Conservation (phyloP, 2,329 filamentous ascomycete genomes). For the Penicillium sp. region DNA sequence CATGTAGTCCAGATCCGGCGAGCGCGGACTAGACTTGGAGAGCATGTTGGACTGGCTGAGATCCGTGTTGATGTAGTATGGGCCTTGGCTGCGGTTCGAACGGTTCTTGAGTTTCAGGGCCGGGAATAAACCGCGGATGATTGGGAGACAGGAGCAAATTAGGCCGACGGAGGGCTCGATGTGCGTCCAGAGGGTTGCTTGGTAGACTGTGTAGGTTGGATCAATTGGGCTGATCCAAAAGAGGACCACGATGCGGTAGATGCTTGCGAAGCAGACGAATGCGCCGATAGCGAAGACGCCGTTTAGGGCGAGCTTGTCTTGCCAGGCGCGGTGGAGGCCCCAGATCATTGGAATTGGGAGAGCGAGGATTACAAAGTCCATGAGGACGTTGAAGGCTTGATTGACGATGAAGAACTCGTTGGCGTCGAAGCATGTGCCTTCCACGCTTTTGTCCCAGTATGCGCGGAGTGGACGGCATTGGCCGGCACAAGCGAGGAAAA, state of each 20-base stretch:
- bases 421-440: conserved; percentile 28
- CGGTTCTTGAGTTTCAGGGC: conserved; percentile 23
- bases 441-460: conserved; percentile 31
- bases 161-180: conserved; percentile 36
- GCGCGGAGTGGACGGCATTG: conserved; percentile 32
- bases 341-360: conserved; percentile 37
- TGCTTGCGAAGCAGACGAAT: conserved; percentile 38
- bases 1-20: conserved; percentile 27
- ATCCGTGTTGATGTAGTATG: conserved; percentile 29
- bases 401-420: conserved; percentile 34
- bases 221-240: conserved; percentile 31
- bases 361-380: conserved; percentile 34
- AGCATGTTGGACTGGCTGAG: conserved; percentile 23
- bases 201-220: conserved; percentile 35
- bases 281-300: conserved; percentile 31
- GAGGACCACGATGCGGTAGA: conserved; percentile 37
- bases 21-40: conserved; percentile 24
- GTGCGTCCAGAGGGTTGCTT: conserved; percentile 36
- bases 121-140: conserved; percentile 36
- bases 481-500: conserved; percentile 33
- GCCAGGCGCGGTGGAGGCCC: conserved; percentile 34
- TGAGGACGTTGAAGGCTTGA: conserved; percentile 33
- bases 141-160: conserved; percentile 36
- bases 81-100: conserved; percentile 20
- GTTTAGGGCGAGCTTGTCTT: conserved; percentile 36